Base-by-base conservation (phyloP, 805 yeast species). In the Wickerhamomyces alni region DNA sequence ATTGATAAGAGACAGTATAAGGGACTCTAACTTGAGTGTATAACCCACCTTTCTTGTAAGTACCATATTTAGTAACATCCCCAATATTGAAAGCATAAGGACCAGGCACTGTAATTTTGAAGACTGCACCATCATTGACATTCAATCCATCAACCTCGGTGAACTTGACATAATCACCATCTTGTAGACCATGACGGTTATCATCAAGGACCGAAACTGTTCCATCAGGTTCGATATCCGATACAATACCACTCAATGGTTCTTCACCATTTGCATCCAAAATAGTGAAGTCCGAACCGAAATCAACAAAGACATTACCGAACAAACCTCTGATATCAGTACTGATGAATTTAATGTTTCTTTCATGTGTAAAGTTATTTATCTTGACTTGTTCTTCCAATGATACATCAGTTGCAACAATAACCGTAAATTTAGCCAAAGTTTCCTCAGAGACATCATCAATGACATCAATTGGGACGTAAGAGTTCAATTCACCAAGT, bases 1-100 rank as follows among this genome's bases (percentile, higher is more conserved):
- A 64, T 58, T 83, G 73, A 62, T 85, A 93, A 6, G 72, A 59
- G 17, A 82, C 48, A 21, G 67, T 70, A 36, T 61, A 62, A 22
- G 99, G 98, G 54, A 84, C 78, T 66, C 89, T 89, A 35, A 91
- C 96, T 66, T 93, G 95, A 18, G 88, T 84, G 69, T 86, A 93
- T 36, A 86, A 69, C 47, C 99, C 99, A 36, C 96, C 96, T 54
- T 78, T 80, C 38, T 67, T 61, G 57, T 87, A 93, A 2, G 69
- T 61, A 17, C 89, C 95, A 42, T 76, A 68, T 40, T 77, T 72
- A 17, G 66, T 54, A 1, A 72, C 69, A 40, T 62, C 63, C 13
- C 74, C 77, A 43, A 91, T 77, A 57, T 77, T 80, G 70, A 85
- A 93, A 3, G 97, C 94, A 58, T 76, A 88, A n/a, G 99, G 99